Conservation (phyloP, 1,139 yeast genomes). For the Candida sp. region DNA sequence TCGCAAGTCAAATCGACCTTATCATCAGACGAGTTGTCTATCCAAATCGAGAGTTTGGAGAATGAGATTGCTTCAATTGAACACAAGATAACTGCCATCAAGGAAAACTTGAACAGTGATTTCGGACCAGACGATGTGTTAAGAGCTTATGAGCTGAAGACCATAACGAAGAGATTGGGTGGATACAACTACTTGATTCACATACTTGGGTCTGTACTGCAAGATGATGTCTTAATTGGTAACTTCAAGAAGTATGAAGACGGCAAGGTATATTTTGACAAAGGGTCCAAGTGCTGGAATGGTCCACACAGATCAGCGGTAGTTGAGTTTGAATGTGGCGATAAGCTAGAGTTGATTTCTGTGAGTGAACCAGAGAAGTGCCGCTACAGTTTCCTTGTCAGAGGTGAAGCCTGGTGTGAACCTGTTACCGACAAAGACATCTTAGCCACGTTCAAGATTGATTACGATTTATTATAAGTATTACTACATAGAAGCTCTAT, state of each 20-base stretch:
- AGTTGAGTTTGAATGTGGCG: constrained; percentile 73
- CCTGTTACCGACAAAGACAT: constrained; percentile 35
- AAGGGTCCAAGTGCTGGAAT: constrained; percentile 95
- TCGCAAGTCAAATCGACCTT: constrained; percentile 6
- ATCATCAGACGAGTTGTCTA: constrained; percentile 11
- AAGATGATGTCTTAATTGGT: constrained; percentile 66
- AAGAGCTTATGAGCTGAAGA: constrained; percentile 56
- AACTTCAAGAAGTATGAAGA: constrained; percentile 37
- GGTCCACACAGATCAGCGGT: constrained; percentile 84
- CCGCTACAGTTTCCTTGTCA: constrained; percentile 65
- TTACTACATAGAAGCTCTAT: not conserved
- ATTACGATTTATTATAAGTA: constrained; percentile 25
- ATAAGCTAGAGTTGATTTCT: constrained; percentile 52
- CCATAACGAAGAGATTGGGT: constrained; percentile 57
- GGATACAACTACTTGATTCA: constrained; percentile 75
- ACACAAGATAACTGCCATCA: constrained; percentile 19
- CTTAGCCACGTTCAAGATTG: constrained; percentile 27
- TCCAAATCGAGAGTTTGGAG: constrained; percentile 14
- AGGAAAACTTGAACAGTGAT: constrained; percentile 26
- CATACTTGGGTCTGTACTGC: constrained; percentile 59
- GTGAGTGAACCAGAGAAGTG: constrained; percentile 94
- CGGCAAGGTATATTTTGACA: constrained; percentile 45
- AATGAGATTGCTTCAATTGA: constrained; percentile 23
- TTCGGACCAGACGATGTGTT: constrained; percentile 72
- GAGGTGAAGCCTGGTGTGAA: constrained; percentile 75